Evolutionary conservation across 176 grass and related monocot genomes (phyloP).

Genomic region (Calamus simplicifolius): DNA sequence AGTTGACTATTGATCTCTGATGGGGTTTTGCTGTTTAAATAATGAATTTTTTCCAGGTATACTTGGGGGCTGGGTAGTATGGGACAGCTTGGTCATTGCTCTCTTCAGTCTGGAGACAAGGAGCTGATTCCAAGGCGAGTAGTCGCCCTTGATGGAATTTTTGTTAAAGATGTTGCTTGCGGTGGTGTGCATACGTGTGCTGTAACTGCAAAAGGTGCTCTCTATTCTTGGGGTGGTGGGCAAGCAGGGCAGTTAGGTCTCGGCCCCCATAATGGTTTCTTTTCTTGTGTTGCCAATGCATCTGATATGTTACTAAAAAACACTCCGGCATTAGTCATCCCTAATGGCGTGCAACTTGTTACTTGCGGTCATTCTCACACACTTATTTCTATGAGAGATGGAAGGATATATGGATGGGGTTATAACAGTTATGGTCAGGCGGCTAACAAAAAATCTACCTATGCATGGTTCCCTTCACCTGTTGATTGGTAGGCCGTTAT

Average conservation of each 20-base stretch:
- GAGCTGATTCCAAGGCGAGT: constrained; percentile 74
- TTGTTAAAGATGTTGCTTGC: constrained; percentile 57
- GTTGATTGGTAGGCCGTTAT: constrained; percentile 58
- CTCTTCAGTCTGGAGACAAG: constrained; percentile 65
- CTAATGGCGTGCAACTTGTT: constrained; percentile 57
- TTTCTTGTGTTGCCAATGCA: constrained; percentile 49
- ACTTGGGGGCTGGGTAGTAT: constrained; percentile 86
- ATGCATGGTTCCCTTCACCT: constrained; percentile 74
- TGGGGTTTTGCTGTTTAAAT: too few species aligned
- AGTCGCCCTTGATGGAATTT: constrained; percentile 62
- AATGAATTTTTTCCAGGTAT: constrained; percentile 42
- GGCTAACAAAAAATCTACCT: constrained; percentile 66
- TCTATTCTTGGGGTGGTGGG: constrained; percentile 75
- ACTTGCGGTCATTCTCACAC: constrained; percentile 87
- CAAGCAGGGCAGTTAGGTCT: constrained; percentile 75
- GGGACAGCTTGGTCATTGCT: constrained; percentile 91
- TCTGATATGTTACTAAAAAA: constrained; percentile 55
- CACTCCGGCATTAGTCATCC: constrained; percentile 64
- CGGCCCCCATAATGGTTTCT: constrained; percentile 43
- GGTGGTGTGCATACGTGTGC: constrained; percentile 86
- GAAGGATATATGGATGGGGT: constrained; percentile 92
- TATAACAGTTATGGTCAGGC: constrained; percentile 95
- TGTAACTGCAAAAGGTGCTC: constrained; percentile 53
- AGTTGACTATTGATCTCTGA: too few species aligned
- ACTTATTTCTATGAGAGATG: constrained; percentile 71